Evolutionary conservation across 2,329 filamentous ascomycete species (phyloP).

Genomic region (Ceratocystis cubensis): DNA sequence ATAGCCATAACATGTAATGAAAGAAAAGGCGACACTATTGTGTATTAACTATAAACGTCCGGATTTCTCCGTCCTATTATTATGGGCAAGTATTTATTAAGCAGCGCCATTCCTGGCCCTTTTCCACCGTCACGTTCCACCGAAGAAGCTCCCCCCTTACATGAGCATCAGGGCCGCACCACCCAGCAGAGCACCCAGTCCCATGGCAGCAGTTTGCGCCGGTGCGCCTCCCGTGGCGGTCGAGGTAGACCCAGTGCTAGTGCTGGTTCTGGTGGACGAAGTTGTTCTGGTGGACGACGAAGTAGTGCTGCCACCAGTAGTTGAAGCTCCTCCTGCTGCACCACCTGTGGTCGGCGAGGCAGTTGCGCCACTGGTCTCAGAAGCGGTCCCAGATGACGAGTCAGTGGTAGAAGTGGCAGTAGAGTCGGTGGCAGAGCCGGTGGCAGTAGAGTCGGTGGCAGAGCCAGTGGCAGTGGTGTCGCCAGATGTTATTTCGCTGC

Average conservation of each 20-base stretch:
- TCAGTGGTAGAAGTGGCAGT: slow-evolving; percentile 23
- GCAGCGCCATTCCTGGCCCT: background rate
- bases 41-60: slow-evolving; percentile 4
- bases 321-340: too few relatives aligned
- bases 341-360: too few relatives aligned
- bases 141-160: slow-evolving; percentile 25
- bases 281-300: slow-evolving; percentile 20
- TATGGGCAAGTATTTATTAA: slow-evolving; percentile 9
- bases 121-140: background rate
- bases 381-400: slow-evolving; percentile 22
- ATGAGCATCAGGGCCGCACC: slow-evolving; percentile 35
- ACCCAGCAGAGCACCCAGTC: slow-evolving; percentile 36
- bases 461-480: slow-evolving; percentile 20
- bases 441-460: slow-evolving; percentile 21
- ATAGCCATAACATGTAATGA: background rate
- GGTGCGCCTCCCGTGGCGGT: slow-evolving; percentile 26
- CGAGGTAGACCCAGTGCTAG: slow-evolving; percentile 20
- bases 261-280: slow-evolving; percentile 18
- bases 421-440: slow-evolving; percentile 20
- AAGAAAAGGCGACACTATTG: background rate
- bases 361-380: background rate
- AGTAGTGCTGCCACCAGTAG: slow-evolving; percentile 15
- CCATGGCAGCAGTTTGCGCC: slow-evolving; percentile 33
- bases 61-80: background rate
- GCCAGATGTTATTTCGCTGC: slow-evolving; percentile 12